phyloP scores from a whole-genome alignment of 352 stramenopile species.

The Peronospora tabacina region DNA sequence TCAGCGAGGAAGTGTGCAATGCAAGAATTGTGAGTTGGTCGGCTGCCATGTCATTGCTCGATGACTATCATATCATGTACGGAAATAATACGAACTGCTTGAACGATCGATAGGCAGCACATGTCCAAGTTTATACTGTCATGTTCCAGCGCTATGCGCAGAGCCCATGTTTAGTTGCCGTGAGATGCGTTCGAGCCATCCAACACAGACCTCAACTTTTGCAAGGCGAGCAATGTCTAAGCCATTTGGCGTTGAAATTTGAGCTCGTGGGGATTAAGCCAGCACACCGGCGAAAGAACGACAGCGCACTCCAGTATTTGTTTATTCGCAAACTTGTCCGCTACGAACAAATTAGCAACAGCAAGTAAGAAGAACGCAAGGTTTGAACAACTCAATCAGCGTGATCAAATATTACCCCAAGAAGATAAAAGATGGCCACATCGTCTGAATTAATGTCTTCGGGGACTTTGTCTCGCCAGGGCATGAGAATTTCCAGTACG shows the following conservation, averaged over 20 bases:
- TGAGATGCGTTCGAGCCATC: constrained; percentile 22
- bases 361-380: constrained; percentile 1
- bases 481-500: constrained; percentile 25
- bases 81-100: constrained; percentile 18
- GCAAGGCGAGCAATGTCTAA: constrained; percentile 34
- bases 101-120: constrained; percentile 15
- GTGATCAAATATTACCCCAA: constrained; percentile 28
- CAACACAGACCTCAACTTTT: constrained; percentile 22
- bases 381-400: neutral
- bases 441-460: constrained; percentile 3
- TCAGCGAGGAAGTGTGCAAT: neutral
- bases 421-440: constrained; percentile 34
- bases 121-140: neutral
- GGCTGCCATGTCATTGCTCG: neutral
- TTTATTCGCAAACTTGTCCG: constrained; percentile 27
- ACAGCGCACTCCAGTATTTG: constrained; percentile 40
- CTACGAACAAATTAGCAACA: constrained; percentile 20
- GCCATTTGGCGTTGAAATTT: constrained; percentile 49
- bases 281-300: constrained; percentile 39
- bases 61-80: constrained; percentile 7
- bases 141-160: neutral
- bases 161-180: neutral
- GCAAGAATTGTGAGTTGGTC: constrained; percentile 9
- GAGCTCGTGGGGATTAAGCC: constrained; percentile 30
- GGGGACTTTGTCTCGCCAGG: constrained; percentile 13